Base-by-base conservation (phyloP, 2,329 filamentous ascomycete species). In the Neonectria coccinea region DNA sequence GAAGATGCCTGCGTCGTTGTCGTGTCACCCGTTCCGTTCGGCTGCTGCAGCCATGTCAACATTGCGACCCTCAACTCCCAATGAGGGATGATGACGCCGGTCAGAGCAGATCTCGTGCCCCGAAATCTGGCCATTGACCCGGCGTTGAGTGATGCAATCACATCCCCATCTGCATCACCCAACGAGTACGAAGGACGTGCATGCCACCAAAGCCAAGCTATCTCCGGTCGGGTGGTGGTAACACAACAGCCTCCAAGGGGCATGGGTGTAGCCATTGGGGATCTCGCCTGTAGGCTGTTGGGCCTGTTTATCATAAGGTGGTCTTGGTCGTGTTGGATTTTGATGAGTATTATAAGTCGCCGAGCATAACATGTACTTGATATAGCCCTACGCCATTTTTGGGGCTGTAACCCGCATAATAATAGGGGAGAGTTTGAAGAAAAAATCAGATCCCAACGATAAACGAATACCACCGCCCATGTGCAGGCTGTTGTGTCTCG, bases 111-210 rank as follows among this genome's bases (percentile, higher is more conserved):
- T 70, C 67, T 67, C 57, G 61, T 56, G 58, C 59, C 36, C 62
- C 51, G 54, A 58, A 59, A 69, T 71, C 68, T 71, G 65, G 41
- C 65, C 68, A 70, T 71, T 52, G 42, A 65, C 57, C 66, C 55
- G 65, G 54, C 58, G 63, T 67, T 66, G 65, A 56, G 56, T 64
- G 66, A 67, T 67, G 58, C 45, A 61, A 64, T 67, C 58, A 56
- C 56, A 70, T 64, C 39, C 39, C 41, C 65, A 62, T 68, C 63
- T 67, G 66, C 62, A 64, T 63, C 56, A 52, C 62, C 62, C 59
- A 68, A 59, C 62, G 50, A 66, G 62, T 67, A 64, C 56, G 39
- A 56, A 60, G 52, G 53, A 69, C 68, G 61, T 56, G 62, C 55
- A 59, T 62, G 44, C 47, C 55, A 52, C 33, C 60, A 25, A 25